Base-by-base conservation (phyloP, 345 rosid genomes). In the Noccaea caerulescens region DNA sequence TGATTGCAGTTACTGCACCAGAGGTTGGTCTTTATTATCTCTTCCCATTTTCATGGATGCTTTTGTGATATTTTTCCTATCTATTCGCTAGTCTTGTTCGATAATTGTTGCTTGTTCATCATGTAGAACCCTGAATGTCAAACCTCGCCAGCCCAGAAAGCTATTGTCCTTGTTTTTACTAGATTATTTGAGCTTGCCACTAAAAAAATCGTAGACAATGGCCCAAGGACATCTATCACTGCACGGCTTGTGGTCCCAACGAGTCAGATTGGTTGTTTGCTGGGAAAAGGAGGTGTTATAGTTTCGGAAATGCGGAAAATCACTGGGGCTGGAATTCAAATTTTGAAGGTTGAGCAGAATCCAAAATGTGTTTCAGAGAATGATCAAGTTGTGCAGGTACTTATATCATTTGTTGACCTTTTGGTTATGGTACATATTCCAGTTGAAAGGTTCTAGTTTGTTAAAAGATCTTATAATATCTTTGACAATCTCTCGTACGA, bases 311-410 rank as follows among this genome's bases (percentile, higher is more conserved):
- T 90, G 82, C 88, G 98, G 76, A 87, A 72, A 69, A 71, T 38
- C 36, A 88, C 97, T 65, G 83, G 96, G 58, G 62, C 96, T 43
- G 23, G 68, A 66, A 84, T 93, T 53, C 72, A 82, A 72, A 75
- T 93, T 74, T 71, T 71, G 72, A 77, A 77, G 68, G 76, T 46
- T 58, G 89, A 84, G 70, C 87, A 81, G 82, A 76, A 79, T 61
- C 89, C 92, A 16, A 90, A 85, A 77, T 93, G 93, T 71, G 81
- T 80, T 20, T 59, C 76, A 23, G 88, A 81, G 80, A 82, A 77
- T 63, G 96, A 90, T 78, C 88, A 84, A 83, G 87, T 93, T 66
- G 93, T 90, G 39, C 97, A 93, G 96, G 98, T 90, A 67, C 57
- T 63, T 63, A 30, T 12, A 47, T 41, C 37, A 41, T 43, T 33